Base-by-base conservation (phyloP, 2,329 filamentous ascomycete species). In the Apiospora pterosperma region DNA sequence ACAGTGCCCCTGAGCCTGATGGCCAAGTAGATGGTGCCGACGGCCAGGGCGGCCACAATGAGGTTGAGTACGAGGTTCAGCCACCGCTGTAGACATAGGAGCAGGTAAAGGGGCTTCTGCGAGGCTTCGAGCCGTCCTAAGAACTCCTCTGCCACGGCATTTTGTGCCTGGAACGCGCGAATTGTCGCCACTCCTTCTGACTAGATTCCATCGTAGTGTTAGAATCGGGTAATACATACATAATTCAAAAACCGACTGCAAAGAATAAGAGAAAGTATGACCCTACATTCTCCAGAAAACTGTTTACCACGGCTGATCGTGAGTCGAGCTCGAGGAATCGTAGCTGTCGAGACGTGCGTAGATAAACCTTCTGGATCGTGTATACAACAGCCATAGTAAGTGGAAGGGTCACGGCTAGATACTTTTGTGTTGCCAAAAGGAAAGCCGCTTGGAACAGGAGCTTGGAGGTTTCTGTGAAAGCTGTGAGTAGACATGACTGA, bases 301-400 rank as follows among this genome's bases (percentile, higher is more conserved):
- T 61, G 19, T 59, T 65, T 11, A 41, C 38, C 38, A 77, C 74
- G 0, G 79, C 80, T 0, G 84, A 78, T 59, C 82, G 82, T 0
- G 84, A 79, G 67, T 88, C 84, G 0, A 88, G 76, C 60, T 88
- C 85, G 34, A 88, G 71, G 14, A 84, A 78, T 41, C 85, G 82
- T 3, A 88, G 74, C 67, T 88, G 86, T 0, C 85, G 80, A 0
- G 85, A 87, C 0, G 85, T 87, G 6, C 81, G 78, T 0, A 88
- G 76, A 65, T 86, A 87, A 31, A 82, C 71, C 58, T 79, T 83
- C 65, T 85, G 83, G 3, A 86, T 75, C 0, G 76, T 44, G 63
- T 82, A 86, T 1, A 84, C 71, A 0, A 79, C 67, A 2, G 72
- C 65, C 6, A 79, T 63, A 4, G 81, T 77, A 4, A 81, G 64